These are phyloP conservation scores for Oemleria cerasiformis DNA, from an alignment of 306 rosid species.

Conservation along the genomic window DNA sequence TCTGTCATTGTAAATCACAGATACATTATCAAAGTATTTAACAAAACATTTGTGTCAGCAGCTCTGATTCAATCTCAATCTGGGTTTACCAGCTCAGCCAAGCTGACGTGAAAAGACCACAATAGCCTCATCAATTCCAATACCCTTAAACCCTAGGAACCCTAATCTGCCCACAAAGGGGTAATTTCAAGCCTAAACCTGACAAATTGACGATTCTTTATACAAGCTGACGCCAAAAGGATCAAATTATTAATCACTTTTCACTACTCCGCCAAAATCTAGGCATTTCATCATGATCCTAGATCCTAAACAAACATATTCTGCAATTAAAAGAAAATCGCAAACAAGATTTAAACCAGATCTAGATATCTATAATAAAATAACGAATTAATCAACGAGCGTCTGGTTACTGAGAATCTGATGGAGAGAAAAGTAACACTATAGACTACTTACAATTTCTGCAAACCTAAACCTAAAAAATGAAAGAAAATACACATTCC, in stretches of 20 bases:
- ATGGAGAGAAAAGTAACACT: not conserved
- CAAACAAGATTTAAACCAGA: not conserved
- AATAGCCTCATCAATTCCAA: slow-evolving; percentile 18
- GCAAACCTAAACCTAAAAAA: not conserved
- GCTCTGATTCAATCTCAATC: slow-evolving; percentile 8
- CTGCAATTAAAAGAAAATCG: slow-evolving; percentile 9
- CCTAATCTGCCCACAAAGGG: not conserved
- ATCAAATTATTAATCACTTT: not conserved
- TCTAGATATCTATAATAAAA: not conserved
- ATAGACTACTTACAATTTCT: not conserved
- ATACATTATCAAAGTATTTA: slow-evolving; percentile 15
- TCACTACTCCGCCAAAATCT: slow-evolving; percentile 7
- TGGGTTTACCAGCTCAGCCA: slow-evolving; percentile 7
- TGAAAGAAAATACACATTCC: not conserved
- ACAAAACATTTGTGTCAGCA: slow-evolving; percentile 21
- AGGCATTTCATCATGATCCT: slow-evolving; percentile 16
- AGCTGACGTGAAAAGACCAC: slow-evolving; percentile 15
- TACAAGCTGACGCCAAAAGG: slow-evolving; percentile 3
- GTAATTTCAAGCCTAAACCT: not conserved
- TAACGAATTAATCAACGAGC: not conserved
- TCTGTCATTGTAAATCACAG: slow-evolving; percentile 13
- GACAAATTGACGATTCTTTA: not conserved
- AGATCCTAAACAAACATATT: not conserved
- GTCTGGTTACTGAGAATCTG: slow-evolving; percentile 2
- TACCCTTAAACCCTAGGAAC: slow-evolving; percentile 27